Evolutionary conservation across 1,284 basidiomycete species (phyloP).

Genomic region (Boletellus deceptivus): DNA sequence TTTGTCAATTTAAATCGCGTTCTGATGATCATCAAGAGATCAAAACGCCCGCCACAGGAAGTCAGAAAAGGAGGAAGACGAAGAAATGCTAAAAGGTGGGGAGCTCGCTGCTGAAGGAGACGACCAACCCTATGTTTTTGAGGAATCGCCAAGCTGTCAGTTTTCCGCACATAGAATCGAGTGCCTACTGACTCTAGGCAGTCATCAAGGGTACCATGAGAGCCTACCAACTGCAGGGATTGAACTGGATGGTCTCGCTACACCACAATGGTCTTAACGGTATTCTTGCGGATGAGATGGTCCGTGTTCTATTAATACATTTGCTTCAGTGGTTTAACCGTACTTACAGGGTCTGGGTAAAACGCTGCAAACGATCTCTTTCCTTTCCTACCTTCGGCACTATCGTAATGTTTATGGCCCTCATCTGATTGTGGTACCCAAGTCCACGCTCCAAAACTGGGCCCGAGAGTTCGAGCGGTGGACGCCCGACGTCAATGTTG

Average conservation of each 20-base stretch:
- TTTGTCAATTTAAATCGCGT: not conserved
- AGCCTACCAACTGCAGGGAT: conserved; percentile 91
- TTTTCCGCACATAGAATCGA: conserved; percentile 8
- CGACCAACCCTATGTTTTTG: conserved; percentile 88
- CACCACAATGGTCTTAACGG: conserved; percentile 94
- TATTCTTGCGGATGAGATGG: conserved; percentile 95
- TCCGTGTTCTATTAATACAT: conserved; percentile 31
- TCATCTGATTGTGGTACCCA: conserved; percentile 95
- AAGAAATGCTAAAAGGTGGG: conserved; percentile 87
- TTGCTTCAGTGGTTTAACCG: not conserved
- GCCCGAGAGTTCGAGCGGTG: conserved; percentile 89
- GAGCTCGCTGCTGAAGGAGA: conserved; percentile 78
- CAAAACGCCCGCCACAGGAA: conserved; percentile 85
- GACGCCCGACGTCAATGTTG: conserved; percentile 87
- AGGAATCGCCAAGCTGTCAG: conserved; percentile 87
- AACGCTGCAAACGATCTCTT: conserved; percentile 97
- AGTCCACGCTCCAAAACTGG: conserved; percentile 98
- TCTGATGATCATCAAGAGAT: conserved; percentile 43
- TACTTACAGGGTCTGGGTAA: conserved; percentile 86
- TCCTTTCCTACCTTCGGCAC: conserved; percentile 93
- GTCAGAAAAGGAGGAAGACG: conserved; percentile 98
- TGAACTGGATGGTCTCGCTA: conserved; percentile 96
- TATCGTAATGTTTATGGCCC: conserved; percentile 77
- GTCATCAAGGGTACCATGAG: conserved; percentile 91
- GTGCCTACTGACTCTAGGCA: conserved; percentile 31